Evolutionary conservation across 2,329 filamentous ascomycete species (phyloP), one percentile per base, ranked within the genome.

Genomic region (Daldinia sp.): DNA sequence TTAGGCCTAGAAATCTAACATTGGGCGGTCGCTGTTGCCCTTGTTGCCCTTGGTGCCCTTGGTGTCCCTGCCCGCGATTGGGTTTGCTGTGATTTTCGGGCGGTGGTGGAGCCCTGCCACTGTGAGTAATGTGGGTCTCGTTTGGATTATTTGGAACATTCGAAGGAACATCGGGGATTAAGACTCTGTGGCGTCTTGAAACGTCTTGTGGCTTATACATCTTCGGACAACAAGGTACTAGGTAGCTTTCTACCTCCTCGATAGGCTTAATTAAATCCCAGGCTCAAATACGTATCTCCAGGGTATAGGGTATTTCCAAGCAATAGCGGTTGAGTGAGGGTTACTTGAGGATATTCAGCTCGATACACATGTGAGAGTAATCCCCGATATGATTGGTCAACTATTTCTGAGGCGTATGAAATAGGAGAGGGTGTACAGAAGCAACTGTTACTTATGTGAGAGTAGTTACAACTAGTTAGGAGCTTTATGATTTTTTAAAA

Each of bases 121-220:
- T n/a, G n/a, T n/a, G n/a, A n/a, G n/a, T n/a, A 15, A 45, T 45
- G 39, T 45, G 39, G 39, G 39, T 15, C 39, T 27, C 21, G 13
- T 27, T 27, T 15, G 23, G 21, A 27, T 9, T 48, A 56, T 7
- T 13, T 61, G 53, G 64, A 57, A 27, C 21, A n/a, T n/a, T n/a
- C 9, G 39, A 13, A 27, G 3, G n/a, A n/a, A n/a, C n/a, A n/a
- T n/a, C 39, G n/a, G 39, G 3, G 7, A 23, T 13, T 9, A 23
- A 13, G 39, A 13, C 25, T 3, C 30, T 48, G 45, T 48, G 45
- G 45, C 45, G 61, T 17, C 45, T 59, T 8, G 47, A 55, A 30
- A 52, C 10, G 17, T 58, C 56, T 13, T 66, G 60, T 63, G 63
- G 60, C 52, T 66, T 56, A 32, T 60, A 63, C 63, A 63, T 66